phyloP scores from a whole-genome alignment of 768 basidiomycete genomes.

The Macrolepiota fuliginosa region DNA sequence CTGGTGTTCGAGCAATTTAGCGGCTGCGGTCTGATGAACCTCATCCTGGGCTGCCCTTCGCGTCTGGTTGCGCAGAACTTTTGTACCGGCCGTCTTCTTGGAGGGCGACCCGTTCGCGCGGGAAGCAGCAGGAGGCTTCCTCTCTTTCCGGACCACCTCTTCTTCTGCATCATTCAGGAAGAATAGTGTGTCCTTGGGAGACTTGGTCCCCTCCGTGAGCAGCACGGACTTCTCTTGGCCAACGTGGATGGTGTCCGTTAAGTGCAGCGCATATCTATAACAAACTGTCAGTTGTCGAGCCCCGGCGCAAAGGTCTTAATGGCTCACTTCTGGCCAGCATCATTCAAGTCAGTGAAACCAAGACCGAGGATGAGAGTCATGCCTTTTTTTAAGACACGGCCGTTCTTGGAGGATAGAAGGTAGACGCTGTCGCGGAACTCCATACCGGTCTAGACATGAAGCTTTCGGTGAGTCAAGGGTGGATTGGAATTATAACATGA shows the following conservation, averaged over 20 bases:
- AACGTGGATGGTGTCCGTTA: conserved; percentile 86
- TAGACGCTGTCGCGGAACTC: conserved; percentile 93
- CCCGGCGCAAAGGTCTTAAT: neutral
- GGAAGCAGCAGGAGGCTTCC: conserved; percentile 49
- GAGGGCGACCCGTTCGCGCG: conserved; percentile 64
- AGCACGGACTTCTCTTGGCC: conserved; percentile 62
- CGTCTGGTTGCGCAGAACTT: conserved; percentile 88
- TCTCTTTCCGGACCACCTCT: conserved; percentile 57
- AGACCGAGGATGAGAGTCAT: conserved; percentile 87
- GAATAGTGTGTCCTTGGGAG: conserved; percentile 84
- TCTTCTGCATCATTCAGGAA: conserved; percentile 69
- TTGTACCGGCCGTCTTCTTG: conserved; percentile 78
- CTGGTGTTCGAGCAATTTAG: conserved; percentile 88
- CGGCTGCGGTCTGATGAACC: conserved; percentile 69
- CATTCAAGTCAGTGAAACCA: conserved; percentile 81
- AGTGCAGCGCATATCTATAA: conserved; percentile 78
- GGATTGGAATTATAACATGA: neutral
- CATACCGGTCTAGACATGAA: conserved; percentile 72
- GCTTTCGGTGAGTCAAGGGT: neutral
- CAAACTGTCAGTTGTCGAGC: conserved; percentile 2
- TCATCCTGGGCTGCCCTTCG: conserved; percentile 87
- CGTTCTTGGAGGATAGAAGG: conserved; percentile 79
- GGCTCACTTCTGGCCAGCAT: conserved; percentile 74
- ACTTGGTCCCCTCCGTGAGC: conserved; percentile 83
- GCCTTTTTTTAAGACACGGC: conserved; percentile 62